phyloP scores from a whole-genome alignment of 768 basidiomycete genomes.

The Calocera viscosa region DNA sequence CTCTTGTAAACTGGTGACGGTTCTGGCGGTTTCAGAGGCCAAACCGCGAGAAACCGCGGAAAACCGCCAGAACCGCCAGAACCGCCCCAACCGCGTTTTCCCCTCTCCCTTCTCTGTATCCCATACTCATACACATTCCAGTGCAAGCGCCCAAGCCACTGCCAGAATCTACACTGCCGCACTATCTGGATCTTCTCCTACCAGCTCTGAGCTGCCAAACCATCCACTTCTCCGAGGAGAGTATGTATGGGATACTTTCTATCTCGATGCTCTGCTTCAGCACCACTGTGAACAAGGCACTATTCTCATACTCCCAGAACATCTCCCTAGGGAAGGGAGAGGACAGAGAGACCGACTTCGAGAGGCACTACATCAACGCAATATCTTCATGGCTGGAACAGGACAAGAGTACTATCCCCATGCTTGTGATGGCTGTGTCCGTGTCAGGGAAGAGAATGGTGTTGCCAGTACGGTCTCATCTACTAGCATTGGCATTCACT shows the following conservation, averaged over 20 bases:
- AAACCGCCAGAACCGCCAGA: too few species aligned
- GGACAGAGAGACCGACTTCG: neutral
- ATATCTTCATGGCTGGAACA: constrained; percentile 1
- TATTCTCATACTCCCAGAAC: neutral
- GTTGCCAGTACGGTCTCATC: neutral
- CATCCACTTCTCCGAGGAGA: neutral
- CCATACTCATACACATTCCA: neutral
- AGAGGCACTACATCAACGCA: neutral
- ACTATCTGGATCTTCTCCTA: neutral
- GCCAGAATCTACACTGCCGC: neutral
- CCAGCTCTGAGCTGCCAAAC: neutral
- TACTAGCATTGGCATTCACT: too few species aligned
- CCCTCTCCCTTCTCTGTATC: too few species aligned
- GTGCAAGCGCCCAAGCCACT: neutral
- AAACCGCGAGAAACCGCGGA: too few species aligned
- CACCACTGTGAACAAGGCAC: neutral
- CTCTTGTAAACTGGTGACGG: neutral
- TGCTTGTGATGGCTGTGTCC: constrained; percentile 7
- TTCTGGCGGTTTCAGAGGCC: too few species aligned
- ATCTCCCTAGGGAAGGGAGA: neutral
- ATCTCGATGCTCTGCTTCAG: neutral
- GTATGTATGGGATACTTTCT: constrained; percentile 13
- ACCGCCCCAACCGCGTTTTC: too few species aligned
- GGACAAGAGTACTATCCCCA: constrained; percentile 10
- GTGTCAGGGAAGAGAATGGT: neutral